These are phyloP conservation scores for Madurella mycetomatis DNA, from an alignment of 2,329 filamentous ascomycete genomes.

Conservation along the genomic window DNA sequence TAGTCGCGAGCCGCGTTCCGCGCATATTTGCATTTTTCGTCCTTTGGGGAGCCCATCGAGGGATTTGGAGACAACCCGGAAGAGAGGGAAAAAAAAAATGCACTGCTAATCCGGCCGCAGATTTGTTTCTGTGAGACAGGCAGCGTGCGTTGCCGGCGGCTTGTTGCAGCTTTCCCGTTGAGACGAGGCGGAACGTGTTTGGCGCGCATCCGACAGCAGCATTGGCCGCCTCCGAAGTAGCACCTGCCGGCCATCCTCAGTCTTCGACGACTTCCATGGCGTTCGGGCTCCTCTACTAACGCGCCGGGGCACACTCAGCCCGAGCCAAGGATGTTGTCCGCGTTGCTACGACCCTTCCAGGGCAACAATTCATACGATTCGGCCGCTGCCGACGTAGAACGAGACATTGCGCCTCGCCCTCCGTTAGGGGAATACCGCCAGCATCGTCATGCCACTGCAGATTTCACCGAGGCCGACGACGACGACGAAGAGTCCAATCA, in stretches of 20 bases:
- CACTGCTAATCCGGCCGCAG: background rate
- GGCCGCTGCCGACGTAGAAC: constrained; percentile 17
- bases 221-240: background rate
- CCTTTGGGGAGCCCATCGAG: background rate
- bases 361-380: constrained; percentile 26
- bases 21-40: background rate
- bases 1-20: background rate
- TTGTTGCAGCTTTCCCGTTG: background rate
- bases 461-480: constrained; percentile 62
- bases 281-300: constrained; percentile 16
- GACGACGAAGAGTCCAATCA: constrained; percentile 38
- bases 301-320: constrained; percentile 24
- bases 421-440: constrained; percentile 32
- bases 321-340: constrained; percentile 31
- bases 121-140: background rate
- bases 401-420: constrained; percentile 21
- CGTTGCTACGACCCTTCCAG: constrained; percentile 31
- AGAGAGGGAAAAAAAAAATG: background rate
- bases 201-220: background rate
- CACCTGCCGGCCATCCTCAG: background rate
- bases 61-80: background rate
- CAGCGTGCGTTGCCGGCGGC: background rate
- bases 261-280: constrained; percentile 22
- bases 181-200: background rate
- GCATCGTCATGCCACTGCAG: constrained; percentile 54